phyloP scores from a whole-genome alignment of 768 basidiomycete species.

The Macrolepiota fuliginosa region DNA sequence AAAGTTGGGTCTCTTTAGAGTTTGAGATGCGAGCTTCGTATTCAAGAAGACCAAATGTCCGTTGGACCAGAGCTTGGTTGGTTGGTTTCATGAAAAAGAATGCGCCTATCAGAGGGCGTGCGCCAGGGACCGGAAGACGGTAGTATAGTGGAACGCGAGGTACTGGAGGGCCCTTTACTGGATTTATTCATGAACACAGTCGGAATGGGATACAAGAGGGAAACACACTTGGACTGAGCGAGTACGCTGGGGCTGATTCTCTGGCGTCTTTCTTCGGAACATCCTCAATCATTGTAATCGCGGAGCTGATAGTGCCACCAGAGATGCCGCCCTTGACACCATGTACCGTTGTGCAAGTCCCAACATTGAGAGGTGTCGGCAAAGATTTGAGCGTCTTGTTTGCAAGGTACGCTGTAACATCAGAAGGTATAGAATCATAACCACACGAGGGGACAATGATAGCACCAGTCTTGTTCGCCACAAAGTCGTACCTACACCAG shows the following conservation, averaged over 20 bases:
- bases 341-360: constrained; percentile 56
- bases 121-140: constrained; percentile 35
- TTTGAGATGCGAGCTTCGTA: constrained; percentile 23
- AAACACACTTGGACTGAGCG: constrained; percentile 41
- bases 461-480: constrained; percentile 65
- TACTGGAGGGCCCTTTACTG: background rate
- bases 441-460: constrained; percentile 81
- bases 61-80: constrained; percentile 44
- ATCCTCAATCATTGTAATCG: constrained; percentile 34
- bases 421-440: constrained; percentile 76
- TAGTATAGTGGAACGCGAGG: constrained; percentile 26
- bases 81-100: constrained; percentile 39
- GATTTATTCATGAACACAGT: background rate
- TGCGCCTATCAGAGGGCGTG: constrained; percentile 28
- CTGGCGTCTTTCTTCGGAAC: constrained; percentile 32
- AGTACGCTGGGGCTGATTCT: constrained; percentile 29
- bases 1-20: constrained; percentile 21
- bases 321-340: constrained; percentile 48
- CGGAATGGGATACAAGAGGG: background rate
- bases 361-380: constrained; percentile 32
- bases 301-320: constrained; percentile 59
- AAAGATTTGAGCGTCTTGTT: constrained; percentile 62
- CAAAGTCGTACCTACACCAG: constrained; percentile 58
- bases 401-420: constrained; percentile 65
- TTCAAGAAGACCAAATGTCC: constrained; percentile 45